Conservation (phyloP, 208 protist species). For the Trichomonas vaginalis region DNA sequence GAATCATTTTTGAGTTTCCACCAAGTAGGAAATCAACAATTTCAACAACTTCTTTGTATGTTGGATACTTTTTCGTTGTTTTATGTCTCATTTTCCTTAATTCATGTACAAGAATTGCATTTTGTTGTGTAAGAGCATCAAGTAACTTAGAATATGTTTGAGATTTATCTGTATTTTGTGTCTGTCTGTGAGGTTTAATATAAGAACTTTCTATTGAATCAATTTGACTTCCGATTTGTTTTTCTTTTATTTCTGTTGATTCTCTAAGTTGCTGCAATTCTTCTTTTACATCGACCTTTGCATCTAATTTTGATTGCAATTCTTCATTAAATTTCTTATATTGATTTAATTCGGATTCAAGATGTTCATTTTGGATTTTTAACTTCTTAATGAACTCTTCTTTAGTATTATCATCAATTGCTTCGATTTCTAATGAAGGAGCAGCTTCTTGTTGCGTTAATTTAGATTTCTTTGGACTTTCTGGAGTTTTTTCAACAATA, state of each 20-base stretch:
- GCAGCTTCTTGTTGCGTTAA: background rate
- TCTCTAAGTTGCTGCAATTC: background rate
- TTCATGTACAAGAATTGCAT: background rate
- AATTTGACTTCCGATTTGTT: background rate
- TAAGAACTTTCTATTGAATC: background rate
- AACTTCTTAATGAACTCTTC: background rate
- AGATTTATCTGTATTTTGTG: background rate
- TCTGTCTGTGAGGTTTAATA: background rate
- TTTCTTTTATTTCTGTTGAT: background rate
- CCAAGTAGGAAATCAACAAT: background rate
- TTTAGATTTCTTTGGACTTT: background rate
- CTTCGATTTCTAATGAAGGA: background rate
- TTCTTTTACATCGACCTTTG: background rate
- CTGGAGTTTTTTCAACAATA: too few relatives aligned
- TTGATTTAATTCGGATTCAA: background rate
- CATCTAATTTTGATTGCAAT: background rate
- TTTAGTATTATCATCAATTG: background rate
- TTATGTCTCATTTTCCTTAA: background rate
- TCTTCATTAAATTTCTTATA: background rate
- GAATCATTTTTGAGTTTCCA: background rate
- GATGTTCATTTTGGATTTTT: background rate
- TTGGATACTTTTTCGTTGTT: background rate
- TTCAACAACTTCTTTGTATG: background rate
- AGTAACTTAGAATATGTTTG: background rate
- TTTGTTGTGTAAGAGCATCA: background rate